Evolutionary conservation across 139 green algal genomes (phyloP), one percentile per base, ranked within the genome.

Genomic region (Picochlorum sp.): DNA sequence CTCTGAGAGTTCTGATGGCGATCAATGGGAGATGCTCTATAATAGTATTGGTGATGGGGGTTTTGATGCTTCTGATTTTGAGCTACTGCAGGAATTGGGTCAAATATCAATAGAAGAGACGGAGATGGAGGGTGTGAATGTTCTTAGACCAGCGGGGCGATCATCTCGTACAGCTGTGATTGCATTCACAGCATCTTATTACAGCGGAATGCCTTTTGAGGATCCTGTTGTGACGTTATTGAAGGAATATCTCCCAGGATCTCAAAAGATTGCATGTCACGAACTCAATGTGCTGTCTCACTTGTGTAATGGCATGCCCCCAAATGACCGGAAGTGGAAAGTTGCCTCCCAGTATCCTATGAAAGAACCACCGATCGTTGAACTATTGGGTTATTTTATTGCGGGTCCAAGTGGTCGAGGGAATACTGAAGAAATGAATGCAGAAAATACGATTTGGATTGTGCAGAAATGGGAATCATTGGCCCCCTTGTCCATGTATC

Each of bases 211-310:
- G 60, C 75, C 83, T 13, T 87, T 86, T 65, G 64, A 72, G 64
- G 77, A 80, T 10, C 73, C 83, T 11, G 73, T 83, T 10, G 47
- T 69, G 3, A 77, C 75, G 3, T 58, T 89, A 16, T 50, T 86
- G 11, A 89, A 90, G 74, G 82, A 87, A 68, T 92, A 87, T 75
- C 64, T 91, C n/a, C 84, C 86, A 4, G 71, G 79, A 0, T 74
- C 86, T 6, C 69, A 71, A 34, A 44, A 75, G 3, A 72, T 89
- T 6, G 86, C 83, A 1, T 78, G 66, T 64, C 90, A 91, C 37
- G 86, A 92, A 65, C 69, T 92, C 57, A 72, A 84, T 56, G 65
- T 86, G 8, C 49, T 91, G 61, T 66, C 64, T 7, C 78, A 86
- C 57, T 62, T 92, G 56, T 54, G 47, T 11, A 69, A 61, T 18